phyloP scores from a whole-genome alignment of 208 protist genomes.

The Phytomonas sp. region DNA sequence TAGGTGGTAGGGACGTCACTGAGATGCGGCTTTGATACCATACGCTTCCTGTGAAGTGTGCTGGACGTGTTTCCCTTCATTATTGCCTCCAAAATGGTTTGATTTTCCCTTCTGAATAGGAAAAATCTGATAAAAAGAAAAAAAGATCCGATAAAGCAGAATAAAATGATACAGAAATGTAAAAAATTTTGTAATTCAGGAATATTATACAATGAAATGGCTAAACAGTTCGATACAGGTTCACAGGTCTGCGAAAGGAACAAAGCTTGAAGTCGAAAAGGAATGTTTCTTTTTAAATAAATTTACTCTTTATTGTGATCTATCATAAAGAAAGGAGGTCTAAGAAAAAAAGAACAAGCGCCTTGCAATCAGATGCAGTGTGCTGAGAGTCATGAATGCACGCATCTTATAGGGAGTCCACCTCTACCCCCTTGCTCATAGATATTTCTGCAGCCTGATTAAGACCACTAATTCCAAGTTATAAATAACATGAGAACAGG shows the following conservation, averaged over 20 bases:
- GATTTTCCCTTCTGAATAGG: not conserved
- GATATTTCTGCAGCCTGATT: not conserved
- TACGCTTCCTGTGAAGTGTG: not conserved
- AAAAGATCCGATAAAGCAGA: constrained; percentile 10
- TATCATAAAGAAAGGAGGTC: not conserved
- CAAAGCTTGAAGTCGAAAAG: not conserved
- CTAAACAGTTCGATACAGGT: not conserved
- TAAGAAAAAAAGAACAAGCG: too few species aligned
- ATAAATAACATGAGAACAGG: not conserved
- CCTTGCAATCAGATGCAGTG: too few species aligned
- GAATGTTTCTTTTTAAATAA: not conserved
- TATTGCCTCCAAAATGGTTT: constrained; percentile 4
- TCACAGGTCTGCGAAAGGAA: not conserved
- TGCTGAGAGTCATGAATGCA: too few species aligned
- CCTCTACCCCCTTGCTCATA: not conserved
- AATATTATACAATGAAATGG: not conserved
- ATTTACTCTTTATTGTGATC: not conserved
- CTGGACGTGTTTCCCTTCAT: not conserved
- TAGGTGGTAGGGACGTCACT: not conserved
- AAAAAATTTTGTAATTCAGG: not conserved
- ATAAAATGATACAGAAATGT: not conserved
- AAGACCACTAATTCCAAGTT: not conserved
- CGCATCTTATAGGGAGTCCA: too few species aligned
- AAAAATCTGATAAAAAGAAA: constrained; percentile 7
- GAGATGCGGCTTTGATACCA: not conserved